Evolutionary conservation across 768 basidiomycete genomes (phyloP), one percentile per base, ranked within the genome.

Genomic region (Tulasnella calospora): DNA sequence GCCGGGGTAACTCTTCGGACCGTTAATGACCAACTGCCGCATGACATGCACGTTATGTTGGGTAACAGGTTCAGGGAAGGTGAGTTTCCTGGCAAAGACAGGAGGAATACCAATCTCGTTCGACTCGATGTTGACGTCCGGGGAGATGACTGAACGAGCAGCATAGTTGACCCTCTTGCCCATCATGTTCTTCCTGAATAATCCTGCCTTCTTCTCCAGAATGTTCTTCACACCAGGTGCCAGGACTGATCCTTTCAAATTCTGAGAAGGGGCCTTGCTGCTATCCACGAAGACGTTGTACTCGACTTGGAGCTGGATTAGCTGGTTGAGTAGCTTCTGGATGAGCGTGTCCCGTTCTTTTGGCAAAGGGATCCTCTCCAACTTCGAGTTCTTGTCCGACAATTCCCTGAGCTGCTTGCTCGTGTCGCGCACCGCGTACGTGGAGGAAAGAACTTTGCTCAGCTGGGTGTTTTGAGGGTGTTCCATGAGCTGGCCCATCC

Each of bases 141-240:
- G 98, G 23, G 98, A 99, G 81, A 99, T 99, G 83, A 99, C 98
- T n/a, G 98, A 99, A 80, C 98, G 96, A 30, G 98, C 98, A 57
- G 98, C 96, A 84, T 97, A 98, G 84, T 99, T 99, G 80, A 99
- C 98, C 82, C 98, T 96, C 87, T 99, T 99, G 13, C 98, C 98
- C 98, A 99, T 99, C 98, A 99, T 99, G 83, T 99, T 91, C 85
- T 96, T 98, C 78, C 98, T 88, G 88, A 99, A 99, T 72, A 99
- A 84, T 69, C 98, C 98, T 81, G 99, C 98, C 85, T 99, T 99
- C 89, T 99, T 99, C 86, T 99, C 98, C 82, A 99, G 85, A 17
- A 92, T 89, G 84, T 99, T 97, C 87, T 99, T 99, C 80, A 99
- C 91, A 80, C 98, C 98, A 67, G 91, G 88, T 44, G 96, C 96